Evolutionary conservation across 768 basidiomycete species (phyloP), one percentile per base, ranked within the genome.

Genomic region (Mycena vulgaris): DNA sequence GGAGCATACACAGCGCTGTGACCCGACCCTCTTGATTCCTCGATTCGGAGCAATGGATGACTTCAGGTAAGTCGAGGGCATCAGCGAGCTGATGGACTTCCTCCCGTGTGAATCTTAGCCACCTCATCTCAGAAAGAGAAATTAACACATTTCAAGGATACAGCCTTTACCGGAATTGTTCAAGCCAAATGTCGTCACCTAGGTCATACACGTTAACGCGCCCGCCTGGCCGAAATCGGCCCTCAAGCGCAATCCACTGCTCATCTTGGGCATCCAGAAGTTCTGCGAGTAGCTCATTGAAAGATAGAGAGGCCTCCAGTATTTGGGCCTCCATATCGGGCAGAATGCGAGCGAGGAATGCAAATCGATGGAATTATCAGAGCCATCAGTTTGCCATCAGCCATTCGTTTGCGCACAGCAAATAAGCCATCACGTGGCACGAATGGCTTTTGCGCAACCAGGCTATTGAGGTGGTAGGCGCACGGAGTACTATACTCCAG

Each of bases 1-100:
- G 48, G 10, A 73, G 71, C 71, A 73, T 70, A 45, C 71, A 73
- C 2, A 73, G 40, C 4, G 71, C 68, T 3, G 69, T 73, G 0
- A 52, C 40, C 1, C 47, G 40, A 31, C 71, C 72, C 35, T 74
- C 69, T 42, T 31, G 6, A 40, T 51, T 60, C 9, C 64, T 11
- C 3, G 42, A 48, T 10, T 66, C 58, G 1, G 59, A n/a, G 47
- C 72, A 73, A 1, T 30, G 23, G 27, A 73, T 55, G 9, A 27
- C 11, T 49, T 42, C 23, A 0, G 72, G 69, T 5, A 71, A 30
- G 14, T 71, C 64, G 10, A 74, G 42, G 9, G 19, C 53, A 21
- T 59, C 48, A 23, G 66, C 68, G 1, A 69, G 52, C 31, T 62
- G 49, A 37, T 59, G 27, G 21, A 67, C 58, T 31, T 67, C 66